Conservation (phyloP, 106 monocot species). For the Dioscorea zingiberensis region DNA sequence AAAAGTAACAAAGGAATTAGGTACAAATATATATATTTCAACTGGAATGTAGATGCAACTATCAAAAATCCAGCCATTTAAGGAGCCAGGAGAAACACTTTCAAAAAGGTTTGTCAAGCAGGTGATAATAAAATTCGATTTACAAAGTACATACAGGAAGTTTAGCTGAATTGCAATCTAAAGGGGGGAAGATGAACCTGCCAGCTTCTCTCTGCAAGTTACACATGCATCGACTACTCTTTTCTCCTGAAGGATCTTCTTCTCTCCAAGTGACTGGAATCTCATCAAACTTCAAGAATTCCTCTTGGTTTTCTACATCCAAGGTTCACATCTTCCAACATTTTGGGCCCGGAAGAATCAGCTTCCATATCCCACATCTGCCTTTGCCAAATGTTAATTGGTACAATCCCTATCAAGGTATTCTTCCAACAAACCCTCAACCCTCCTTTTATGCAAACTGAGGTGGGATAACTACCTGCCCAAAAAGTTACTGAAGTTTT, state of each 20-base stretch:
- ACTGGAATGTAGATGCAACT: too few species aligned
- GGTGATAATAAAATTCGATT: too few species aligned
- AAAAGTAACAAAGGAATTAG: not conserved
- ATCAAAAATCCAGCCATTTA: too few species aligned
- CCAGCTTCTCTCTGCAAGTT: constrained; percentile 91
- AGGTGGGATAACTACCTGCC: constrained; percentile 87
- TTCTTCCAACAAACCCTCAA: constrained; percentile 84
- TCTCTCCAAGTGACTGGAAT: constrained; percentile 86
- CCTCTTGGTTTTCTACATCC: constrained; percentile 52
- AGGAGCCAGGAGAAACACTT: too few species aligned
- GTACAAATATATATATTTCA: too few species aligned
- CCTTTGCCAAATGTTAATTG: constrained; percentile 28
- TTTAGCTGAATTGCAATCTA: too few species aligned
- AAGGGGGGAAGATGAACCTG: constrained; percentile 46
- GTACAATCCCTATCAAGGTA: constrained; percentile 81
- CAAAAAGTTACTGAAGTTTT: not conserved
- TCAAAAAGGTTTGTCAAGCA: too few species aligned
- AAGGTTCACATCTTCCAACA: constrained; percentile 19
- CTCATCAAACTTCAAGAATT: constrained; percentile 56
- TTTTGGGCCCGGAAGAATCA: constrained; percentile 17
- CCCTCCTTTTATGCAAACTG: constrained; percentile 93
- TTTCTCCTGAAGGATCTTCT: constrained; percentile 88
- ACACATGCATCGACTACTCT: constrained; percentile 74
- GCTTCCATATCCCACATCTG: constrained; percentile 12
- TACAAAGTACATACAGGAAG: too few species aligned